A percentile compares a stretch with the other conserved stretches of the same genome.
Conservation (phyloP, 2,329 filamentous ascomycete genomes). For the Fusarium sp. region DNA sequence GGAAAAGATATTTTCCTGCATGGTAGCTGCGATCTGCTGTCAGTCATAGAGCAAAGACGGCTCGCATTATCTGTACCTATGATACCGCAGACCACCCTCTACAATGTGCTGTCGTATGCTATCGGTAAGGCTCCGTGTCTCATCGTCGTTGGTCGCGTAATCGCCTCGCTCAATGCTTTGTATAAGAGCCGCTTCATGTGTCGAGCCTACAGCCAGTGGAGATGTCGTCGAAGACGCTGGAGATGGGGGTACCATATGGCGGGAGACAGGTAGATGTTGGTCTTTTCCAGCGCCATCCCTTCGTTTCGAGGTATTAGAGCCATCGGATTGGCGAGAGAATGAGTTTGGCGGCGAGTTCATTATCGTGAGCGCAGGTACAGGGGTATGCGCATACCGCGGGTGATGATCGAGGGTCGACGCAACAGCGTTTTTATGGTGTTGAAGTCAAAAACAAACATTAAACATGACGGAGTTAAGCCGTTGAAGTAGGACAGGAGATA, state of each 20-base stretch:
- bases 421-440: not conserved
- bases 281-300: not conserved
- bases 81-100: constrained; percentile 55
- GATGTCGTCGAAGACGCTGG: constrained; percentile 45
- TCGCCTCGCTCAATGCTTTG: constrained; percentile 51
- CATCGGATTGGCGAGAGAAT: constrained; percentile 20
- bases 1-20: constrained; percentile 57
- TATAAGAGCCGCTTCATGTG: constrained; percentile 47
- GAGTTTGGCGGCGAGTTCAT: constrained; percentile 46
- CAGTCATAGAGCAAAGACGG: not conserved
- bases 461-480: not conserved
- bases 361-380: constrained; percentile 4
- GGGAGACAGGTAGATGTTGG: not conserved
- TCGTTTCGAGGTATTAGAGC: not conserved
- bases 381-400: constrained; percentile 18
- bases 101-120: constrained; percentile 58
- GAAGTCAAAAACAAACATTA: not conserved
- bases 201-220: constrained; percentile 49
- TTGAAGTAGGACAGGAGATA: constrained; percentile 13
- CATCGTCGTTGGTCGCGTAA: constrained; percentile 45
- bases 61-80: constrained; percentile 23
- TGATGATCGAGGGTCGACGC: not conserved
- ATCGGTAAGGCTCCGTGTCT: constrained; percentile 56
- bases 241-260: constrained; percentile 43
- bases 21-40: constrained; percentile 48